Evolutionary conservation across 495 filamentous ascomycete species (phyloP), one percentile per base, ranked within the genome.

Genomic region (Lasiosphaeria ovina): DNA sequence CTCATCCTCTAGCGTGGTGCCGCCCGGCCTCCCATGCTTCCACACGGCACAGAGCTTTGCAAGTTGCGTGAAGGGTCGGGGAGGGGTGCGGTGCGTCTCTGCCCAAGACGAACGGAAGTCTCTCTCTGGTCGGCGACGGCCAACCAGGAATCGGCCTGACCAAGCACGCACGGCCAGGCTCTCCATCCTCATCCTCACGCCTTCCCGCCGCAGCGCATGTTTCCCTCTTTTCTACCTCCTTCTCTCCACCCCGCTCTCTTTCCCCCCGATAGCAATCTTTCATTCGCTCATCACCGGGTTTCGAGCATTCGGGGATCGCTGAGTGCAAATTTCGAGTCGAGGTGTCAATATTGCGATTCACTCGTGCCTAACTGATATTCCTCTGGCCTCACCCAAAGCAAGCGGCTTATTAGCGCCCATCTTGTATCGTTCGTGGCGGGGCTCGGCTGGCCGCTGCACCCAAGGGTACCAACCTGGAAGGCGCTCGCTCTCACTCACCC

Each of bases 1-100:
- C 44, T 38, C 47, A 36, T 40, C 44, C 44, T 47, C 44, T 47
- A 47, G 44, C 11, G 44, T 47, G 44, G 12, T 42, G 38, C 38
- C 38, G 38, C 38, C 38, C 38, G 14, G 38, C 38, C 14, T 42
- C 8, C 6, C 44, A 11, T 11, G 12, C 12, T n/a, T 14, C 5
- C 5, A 47, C 44, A 47, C 16, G 16, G 11, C 11, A 47, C 16
- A 47, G 44, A 47, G 44, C 44, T 4, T 47, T 47, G 44, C 44
- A 11, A 4, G 12, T 2, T 47, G 24, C 24, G 24, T 24, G 24
- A 24, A 24, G 24, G 24, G 24, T 24, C 24, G 24, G 24, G 24
- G 24, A 24, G 24, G 24, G 24, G 2, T 24, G 24, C 24, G 24
- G 11, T 47, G 5, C 44, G 44, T 7, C 16, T 47, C 44, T 47